A percentile compares a stretch with the other conserved stretches of the same genome.
Evolutionary conservation across 371 early-diverging fungal species (phyloP).

Genomic region (Amoeboaphelidium occidentale): DNA sequence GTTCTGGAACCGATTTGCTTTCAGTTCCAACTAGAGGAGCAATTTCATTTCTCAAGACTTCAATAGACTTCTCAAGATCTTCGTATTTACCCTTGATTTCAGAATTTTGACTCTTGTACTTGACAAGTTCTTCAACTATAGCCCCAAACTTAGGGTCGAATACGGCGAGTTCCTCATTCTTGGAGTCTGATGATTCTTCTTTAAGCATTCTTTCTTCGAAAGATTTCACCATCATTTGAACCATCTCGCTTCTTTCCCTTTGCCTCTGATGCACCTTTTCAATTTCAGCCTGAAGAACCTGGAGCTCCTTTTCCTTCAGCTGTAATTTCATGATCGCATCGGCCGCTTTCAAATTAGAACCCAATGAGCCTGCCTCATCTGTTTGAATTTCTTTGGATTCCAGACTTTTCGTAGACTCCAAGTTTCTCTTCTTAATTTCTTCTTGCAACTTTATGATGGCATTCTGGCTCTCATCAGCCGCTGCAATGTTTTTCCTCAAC

Average conservation of each 20-base stretch:
- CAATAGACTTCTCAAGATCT: too few species aligned
- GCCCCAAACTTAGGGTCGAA: not conserved
- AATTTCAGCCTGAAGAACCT: not conserved
- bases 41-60: not conserved
- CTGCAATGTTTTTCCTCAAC: too few species aligned
- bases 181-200: not conserved
- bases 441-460: too few species aligned
- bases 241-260: not conserved
- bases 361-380: too few species aligned
- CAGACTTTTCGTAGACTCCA: too few species aligned
- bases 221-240: not conserved
- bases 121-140: not conserved
- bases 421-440: too few species aligned
- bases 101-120: not conserved
- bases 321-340: too few species aligned
- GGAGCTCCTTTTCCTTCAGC: not conserved
- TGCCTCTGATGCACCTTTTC: not conserved
- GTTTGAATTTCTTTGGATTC: too few species aligned
- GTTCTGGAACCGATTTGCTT: too few species aligned
- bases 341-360: too few species aligned
- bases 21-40: too few species aligned
- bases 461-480: too few species aligned
- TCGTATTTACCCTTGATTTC: not conserved
- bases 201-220: not conserved
- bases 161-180: not conserved